These are phyloP conservation scores for Fragaria nilgerrensis DNA, from an alignment of 306 rosid genomes.

Conservation along the genomic window DNA sequence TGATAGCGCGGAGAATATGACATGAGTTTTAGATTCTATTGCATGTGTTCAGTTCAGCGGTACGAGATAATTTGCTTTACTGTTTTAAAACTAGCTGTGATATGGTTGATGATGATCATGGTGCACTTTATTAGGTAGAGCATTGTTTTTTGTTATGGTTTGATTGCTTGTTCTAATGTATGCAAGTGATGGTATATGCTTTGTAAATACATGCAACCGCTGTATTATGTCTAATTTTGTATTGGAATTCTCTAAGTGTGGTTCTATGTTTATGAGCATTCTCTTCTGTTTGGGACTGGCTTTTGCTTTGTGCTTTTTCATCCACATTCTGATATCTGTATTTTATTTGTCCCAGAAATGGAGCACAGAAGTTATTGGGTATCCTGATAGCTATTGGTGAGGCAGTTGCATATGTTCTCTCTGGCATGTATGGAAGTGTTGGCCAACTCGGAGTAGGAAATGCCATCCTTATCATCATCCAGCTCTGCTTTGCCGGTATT, in stretches of 20 bases:
- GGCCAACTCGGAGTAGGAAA: constrained; percentile 98
- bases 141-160: not conserved
- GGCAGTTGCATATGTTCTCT: constrained; percentile 96
- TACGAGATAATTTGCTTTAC: not conserved
- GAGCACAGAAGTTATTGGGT: constrained; percentile 90
- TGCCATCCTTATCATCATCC: constrained; percentile 85
- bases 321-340: constrained; percentile 2
- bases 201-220: not conserved
- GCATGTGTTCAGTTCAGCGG: not conserved
- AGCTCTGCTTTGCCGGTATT: constrained; percentile 92
- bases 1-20: too few relatives aligned
- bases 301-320: not conserved
- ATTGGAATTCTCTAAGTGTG: not conserved
- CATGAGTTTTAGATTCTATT: not conserved
- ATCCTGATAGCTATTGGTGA: constrained; percentile 93
- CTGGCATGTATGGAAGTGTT: constrained; percentile 96
- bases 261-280: not conserved
- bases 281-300: not conserved
- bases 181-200: too few relatives aligned
- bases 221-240: not conserved
- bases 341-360: constrained; percentile 45
- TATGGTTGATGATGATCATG: not conserved
- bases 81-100: not conserved
- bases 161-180: not conserved
- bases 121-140: not conserved